These are phyloP conservation scores for Dendrobium chrysotoxum DNA, from an alignment of 106 monocot species.

Conservation along the genomic window DNA sequence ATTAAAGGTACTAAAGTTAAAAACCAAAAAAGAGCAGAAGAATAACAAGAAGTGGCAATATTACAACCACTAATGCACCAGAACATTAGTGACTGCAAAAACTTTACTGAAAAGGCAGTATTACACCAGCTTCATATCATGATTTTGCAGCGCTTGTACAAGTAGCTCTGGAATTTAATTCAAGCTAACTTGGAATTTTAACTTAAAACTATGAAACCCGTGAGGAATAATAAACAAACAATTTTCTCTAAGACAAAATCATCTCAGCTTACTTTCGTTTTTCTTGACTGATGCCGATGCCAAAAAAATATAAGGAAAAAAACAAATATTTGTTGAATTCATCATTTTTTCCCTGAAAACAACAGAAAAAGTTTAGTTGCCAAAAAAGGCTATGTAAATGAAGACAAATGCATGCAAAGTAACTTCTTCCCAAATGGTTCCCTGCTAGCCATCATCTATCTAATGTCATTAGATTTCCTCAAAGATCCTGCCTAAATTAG, in stretches of 20 bases:
- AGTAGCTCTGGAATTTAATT: background rate
- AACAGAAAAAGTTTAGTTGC: too few species aligned
- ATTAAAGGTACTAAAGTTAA: background rate
- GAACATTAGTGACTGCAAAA: background rate
- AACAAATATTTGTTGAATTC: too few species aligned
- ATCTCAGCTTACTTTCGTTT: too few species aligned
- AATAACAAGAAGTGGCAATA: background rate
- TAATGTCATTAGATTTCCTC: too few species aligned
- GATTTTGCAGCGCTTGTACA: background rate
- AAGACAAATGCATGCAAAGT: too few species aligned
- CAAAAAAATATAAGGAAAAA: too few species aligned
- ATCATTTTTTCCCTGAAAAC: too few species aligned
- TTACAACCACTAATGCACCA: background rate
- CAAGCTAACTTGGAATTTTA: background rate
- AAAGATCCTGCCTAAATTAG: too few species aligned
- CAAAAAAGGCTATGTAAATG: too few species aligned
- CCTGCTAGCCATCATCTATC: too few species aligned
- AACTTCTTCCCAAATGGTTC: too few species aligned
- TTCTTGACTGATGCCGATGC: too few species aligned
- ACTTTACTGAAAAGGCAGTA: background rate
- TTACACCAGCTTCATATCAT: background rate
- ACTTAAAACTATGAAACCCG: background rate
- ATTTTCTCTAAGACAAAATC: background rate
- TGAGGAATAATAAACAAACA: background rate
- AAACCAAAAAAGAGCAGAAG: background rate